phyloP scores from a whole-genome alignment of 2,329 filamentous ascomycete genomes.

The Calonectria henricotiae region DNA sequence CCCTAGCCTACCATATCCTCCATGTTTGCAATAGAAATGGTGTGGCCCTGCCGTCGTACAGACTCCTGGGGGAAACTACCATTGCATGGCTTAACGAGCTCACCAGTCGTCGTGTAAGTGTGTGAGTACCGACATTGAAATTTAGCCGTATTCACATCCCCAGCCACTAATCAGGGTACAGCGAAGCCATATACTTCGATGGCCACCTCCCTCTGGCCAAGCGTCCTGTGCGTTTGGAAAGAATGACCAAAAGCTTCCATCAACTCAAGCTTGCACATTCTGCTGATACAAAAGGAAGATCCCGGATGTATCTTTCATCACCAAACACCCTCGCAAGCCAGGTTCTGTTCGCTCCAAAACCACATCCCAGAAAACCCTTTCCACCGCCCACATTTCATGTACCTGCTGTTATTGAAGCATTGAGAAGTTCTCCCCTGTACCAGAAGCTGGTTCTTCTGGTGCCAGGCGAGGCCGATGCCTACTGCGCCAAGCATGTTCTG shows the following conservation, averaged over 20 bases:
- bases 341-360: conserved; percentile 49
- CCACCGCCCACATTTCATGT: conserved; percentile 81
- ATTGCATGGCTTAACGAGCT: conserved; percentile 77
- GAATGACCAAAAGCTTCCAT: conserved; percentile 73
- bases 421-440: conserved; percentile 67
- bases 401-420: conserved; percentile 81
- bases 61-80: conserved; percentile 73
- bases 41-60: conserved; percentile 74
- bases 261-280: conserved; percentile 68
- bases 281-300: conserved; percentile 52
- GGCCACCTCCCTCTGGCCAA: conserved; percentile 83
- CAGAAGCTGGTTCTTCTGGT: conserved; percentile 71
- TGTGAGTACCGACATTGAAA: conserved; percentile 67
- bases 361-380: conserved; percentile 54
- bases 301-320: conserved; percentile 44
- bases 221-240: conserved; percentile 71
- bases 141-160: not conserved
- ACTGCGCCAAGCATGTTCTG: conserved; percentile 80
- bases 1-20: conserved; percentile 82
- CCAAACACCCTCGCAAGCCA: conserved; percentile 36
- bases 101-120: conserved; percentile 67
- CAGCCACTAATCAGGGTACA: conserved; percentile 37
- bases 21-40: conserved; percentile 69
- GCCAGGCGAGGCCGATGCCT: conserved; percentile 88
- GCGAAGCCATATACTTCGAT: conserved; percentile 85